Evolutionary conservation across 1,284 basidiomycete genomes (phyloP), one percentile per base, ranked within the genome.

Genomic region (Boletus semigastroideus): DNA sequence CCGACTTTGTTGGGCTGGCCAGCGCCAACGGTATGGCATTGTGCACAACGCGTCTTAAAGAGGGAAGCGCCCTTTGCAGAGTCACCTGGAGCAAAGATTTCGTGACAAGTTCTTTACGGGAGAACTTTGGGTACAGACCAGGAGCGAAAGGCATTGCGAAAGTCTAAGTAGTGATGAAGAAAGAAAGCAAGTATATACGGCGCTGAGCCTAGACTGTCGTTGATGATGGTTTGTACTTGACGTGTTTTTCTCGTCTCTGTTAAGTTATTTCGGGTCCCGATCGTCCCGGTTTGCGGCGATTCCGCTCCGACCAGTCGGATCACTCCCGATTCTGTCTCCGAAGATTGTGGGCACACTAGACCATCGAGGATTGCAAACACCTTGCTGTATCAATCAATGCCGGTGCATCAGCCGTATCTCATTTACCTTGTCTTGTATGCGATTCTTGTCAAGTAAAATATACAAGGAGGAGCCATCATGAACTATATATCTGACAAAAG

Each of bases 11-110:
- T 81, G 44, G 86, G 78, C 63, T 89, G 95, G 59, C 92, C 90
- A 62, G 82, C 78, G 62, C 80, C 92, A 63, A 92, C 74, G 61
- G 94, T 98, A 77, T 99, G 96, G 80, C 96, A 99, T 74, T 98
- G 94, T 54, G 93, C 93, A 71, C 96, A 99, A 60, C 95, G 92
- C 63, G 93, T 96, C 84, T 92, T 93, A 87, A 94, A 94, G 70
- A 94, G 86, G 72, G 79, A 76, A 69, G 94, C 94, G 75, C 94
- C 94, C 82, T 95, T 96, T 57, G 64, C 64, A 66, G 86, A 74
- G 78, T 96, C 92, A 84, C 94, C 94, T 94, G 64, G 9, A 49
- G 12, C 2, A 31, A 12, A 30, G 42, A 5, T 8, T 46, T 51
- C 44, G 56, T 14, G 3, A 6, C 17, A 5, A 8, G 43, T n/a